phyloP scores from a whole-genome alignment of 257 asterid genomes.

The Solanum medicagineum region DNA sequence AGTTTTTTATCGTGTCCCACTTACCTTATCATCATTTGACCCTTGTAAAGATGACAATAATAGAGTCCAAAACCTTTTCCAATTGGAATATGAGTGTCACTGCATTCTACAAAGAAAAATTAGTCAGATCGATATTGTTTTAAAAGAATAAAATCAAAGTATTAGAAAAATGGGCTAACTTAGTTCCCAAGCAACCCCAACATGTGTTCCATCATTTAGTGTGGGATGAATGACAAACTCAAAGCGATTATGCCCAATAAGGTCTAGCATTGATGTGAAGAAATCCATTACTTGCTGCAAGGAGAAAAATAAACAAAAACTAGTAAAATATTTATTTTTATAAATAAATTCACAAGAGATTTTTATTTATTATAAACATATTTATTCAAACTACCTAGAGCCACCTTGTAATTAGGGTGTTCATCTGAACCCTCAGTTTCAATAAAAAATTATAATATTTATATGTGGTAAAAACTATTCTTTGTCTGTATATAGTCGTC shows the following conservation, averaged over 20 bases:
- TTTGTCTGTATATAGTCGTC: no score
- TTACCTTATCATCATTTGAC: conserved; percentile 51
- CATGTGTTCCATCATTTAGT: conserved; percentile 42
- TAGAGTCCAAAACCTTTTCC: conserved; percentile 65
- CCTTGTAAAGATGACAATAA: conserved; percentile 48
- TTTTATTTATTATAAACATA: no score
- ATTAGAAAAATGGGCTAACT: conserved; percentile 12
- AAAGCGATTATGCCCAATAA: conserved; percentile 28
- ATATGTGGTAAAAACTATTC: no score
- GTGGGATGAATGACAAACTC: conserved; percentile 50
- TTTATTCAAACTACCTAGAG: no score
- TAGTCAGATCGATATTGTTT: rapidly evolving
- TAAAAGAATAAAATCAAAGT: neutral
- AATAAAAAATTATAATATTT: no score
- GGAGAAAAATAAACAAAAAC: neutral
- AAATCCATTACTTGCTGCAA: conserved; percentile 60
- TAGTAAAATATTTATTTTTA: no score
- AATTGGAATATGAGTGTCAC: conserved; percentile 25
- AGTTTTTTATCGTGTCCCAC: neutral
- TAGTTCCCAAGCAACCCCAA: conserved; percentile 57
- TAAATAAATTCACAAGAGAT: neutral
- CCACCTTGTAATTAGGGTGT: no score
- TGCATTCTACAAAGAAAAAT: conserved; percentile 33
- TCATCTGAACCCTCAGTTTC: no score
- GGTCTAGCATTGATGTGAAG: conserved; percentile 36